phyloP scores from a whole-genome alignment of 176 grass and related monocot genomes.

The Dendrocalamus sinicus region DNA sequence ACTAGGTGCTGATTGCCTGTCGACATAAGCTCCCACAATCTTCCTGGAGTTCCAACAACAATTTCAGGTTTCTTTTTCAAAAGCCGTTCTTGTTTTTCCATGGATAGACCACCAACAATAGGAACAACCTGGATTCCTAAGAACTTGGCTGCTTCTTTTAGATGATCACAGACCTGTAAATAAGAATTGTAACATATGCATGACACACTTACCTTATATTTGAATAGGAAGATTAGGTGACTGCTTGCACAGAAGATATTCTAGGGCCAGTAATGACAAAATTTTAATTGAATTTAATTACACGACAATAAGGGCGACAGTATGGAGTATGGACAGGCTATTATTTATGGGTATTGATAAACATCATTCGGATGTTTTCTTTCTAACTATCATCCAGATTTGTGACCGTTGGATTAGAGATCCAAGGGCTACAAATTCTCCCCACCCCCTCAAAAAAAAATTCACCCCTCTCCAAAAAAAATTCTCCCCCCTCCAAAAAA shows the following conservation, averaged over 20 bases:
- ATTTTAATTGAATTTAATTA: neutral
- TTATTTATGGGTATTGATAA: no score
- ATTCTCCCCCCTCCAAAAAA: no score
- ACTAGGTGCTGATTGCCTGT: constrained; percentile 70
- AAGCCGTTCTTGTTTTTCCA: constrained; percentile 92
- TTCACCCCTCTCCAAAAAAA: no score
- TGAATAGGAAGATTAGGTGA: neutral
- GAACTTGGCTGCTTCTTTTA: constrained; percentile 73
- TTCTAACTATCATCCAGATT: no score
- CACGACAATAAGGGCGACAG: neutral
- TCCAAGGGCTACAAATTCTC: no score
- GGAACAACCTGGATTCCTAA: constrained; percentile 75
- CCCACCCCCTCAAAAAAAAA: no score
- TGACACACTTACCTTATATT: neutral
- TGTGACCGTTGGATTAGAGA: no score
- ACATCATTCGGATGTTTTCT: no score
- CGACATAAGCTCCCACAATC: constrained; percentile 95
- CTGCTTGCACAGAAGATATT: constrained; percentile 26
- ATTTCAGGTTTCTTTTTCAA: constrained; percentile 80
- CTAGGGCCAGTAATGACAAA: constrained; percentile 1
- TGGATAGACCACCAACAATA: constrained; percentile 89
- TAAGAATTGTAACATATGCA: constrained; percentile 7
- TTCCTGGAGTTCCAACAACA: constrained; percentile 93
- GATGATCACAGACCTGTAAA: constrained; percentile 84
- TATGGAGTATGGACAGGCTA: neutral